Evolutionary conservation across 345 rosid species (phyloP).

Genomic region (Pistacia atlantica): DNA sequence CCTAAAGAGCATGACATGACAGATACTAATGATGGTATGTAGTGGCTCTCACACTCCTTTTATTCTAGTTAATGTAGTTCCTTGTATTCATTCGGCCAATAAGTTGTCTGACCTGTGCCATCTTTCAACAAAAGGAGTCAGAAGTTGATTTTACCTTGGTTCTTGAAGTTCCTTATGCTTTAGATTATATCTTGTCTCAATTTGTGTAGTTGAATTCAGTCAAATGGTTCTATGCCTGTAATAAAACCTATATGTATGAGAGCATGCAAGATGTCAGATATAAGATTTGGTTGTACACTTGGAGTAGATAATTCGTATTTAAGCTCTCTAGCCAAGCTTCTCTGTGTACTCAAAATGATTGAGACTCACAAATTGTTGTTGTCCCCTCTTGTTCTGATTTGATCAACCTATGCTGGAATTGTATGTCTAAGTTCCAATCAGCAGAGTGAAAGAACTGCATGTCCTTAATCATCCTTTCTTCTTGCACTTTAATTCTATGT

Average conservation of each 20-base stretch:
- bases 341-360: conserved; percentile 13
- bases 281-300: neutral
- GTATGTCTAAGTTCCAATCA: neutral
- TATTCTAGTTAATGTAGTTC: neutral
- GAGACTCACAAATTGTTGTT: no score
- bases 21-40: conserved; percentile 57
- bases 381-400: conserved; percentile 1
- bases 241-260: neutral
- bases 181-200: neutral
- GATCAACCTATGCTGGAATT: neutral
- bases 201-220: neutral
- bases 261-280: neutral
- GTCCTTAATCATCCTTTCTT: neutral
- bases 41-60: neutral
- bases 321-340: neutral
- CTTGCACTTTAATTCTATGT: conserved; percentile 4
- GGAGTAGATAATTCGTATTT: neutral
- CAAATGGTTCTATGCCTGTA: neutral
- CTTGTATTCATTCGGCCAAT: neutral
- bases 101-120: conserved; percentile 4
- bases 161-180: neutral
- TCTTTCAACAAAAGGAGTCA: neutral
- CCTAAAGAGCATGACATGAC: conserved; percentile 32
- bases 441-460: neutral
- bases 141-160: neutral